Evolutionary conservation across 768 basidiomycete species (phyloP), one percentile per base, ranked within the genome.

Genomic region (Melanogaster broomeanus): DNA sequence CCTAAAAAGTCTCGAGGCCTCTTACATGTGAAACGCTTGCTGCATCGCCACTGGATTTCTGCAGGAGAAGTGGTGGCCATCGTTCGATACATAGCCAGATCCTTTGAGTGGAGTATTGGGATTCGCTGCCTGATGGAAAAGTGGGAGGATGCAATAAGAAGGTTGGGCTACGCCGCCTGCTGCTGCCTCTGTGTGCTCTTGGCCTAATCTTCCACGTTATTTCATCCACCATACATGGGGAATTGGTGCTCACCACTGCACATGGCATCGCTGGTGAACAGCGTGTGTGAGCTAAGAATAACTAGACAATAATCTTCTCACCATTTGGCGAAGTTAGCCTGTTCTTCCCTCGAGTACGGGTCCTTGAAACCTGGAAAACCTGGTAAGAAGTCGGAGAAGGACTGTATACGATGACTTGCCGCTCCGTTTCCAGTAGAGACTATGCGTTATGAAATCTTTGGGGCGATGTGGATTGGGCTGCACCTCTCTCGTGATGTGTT

Each of bases 1-100:
- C 19, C 22, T 7, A 13, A n/a, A 21, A 22, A 22, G 11, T 9
- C 24, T 13, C 12, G 8, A 21, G 2, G 12, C 9, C 21, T 70
- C 79, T 42, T 66, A 81, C 79, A 83, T 78, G 63, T 83, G 81
- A 64, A 77, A 81, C 0, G 80, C 71, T 53, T 75, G 79, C 27
- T 74, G 74, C 61, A 78, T 57, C 6, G 73, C 65, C 6, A 66
- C 68, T 4, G 82, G 82, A 57, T 82, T 79, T 33, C 68, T 70
- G 67, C 81, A 83, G 2, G 63, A 51, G 53, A 79, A 83, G 6
- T 66, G 49, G 57, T 83, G 82, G 0, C 81, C 81, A 47, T 82
- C 80, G 19, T 65, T 64, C n/a, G 80, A 82, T 35, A 78, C 56
- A 60, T 82, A 76, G 9, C 79, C 74, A 2, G 66, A 45, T 0